phyloP scores from a whole-genome alignment of 371 early-diverging fungal species.

The Mortierella sp. region DNA sequence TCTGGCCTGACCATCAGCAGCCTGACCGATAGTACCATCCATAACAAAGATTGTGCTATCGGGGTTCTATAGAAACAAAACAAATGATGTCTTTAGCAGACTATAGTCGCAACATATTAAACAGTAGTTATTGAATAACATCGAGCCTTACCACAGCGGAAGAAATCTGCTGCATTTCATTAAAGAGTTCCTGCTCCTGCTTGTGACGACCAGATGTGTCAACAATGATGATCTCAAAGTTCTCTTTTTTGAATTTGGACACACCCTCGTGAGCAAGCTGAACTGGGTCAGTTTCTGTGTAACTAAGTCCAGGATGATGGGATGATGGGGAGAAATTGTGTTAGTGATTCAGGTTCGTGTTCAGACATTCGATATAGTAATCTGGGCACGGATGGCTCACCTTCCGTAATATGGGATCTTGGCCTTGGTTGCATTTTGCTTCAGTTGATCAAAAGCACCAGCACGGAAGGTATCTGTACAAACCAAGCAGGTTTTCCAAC shows the following conservation, averaged over 20 bases:
- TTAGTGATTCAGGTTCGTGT: background rate
- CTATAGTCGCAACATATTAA: background rate
- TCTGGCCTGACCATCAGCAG: slow-evolving; percentile 96
- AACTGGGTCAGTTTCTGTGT: slow-evolving; percentile 97
- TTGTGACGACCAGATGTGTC: slow-evolving; percentile 99
- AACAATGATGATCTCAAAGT: slow-evolving; percentile 98
- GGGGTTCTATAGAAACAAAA: slow-evolving; percentile 69
- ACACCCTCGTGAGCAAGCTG: slow-evolving; percentile 97
- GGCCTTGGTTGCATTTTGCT: slow-evolving; percentile 99
- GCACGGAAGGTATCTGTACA: slow-evolving; percentile 99
- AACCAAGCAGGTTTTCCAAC: slow-evolving; percentile 97
- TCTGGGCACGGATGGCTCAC: slow-evolving; percentile 24
- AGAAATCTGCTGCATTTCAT: slow-evolving; percentile 98
- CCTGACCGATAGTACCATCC: slow-evolving; percentile 99
- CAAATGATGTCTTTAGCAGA: background rate
- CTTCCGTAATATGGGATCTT: slow-evolving; percentile 98
- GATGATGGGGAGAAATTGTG: background rate
- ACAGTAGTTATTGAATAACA: background rate
- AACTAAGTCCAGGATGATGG: slow-evolving; percentile 60
- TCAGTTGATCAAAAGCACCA: slow-evolving; percentile 99
- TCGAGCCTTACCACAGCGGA: slow-evolving; percentile 73
- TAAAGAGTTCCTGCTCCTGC: slow-evolving; percentile 98
- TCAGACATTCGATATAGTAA: background rate
- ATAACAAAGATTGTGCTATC: slow-evolving; percentile 98
- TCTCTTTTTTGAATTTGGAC: slow-evolving; percentile 95